Base-by-base conservation (phyloP, 208 protist genomes). In the Acanthamoeba triangularis region DNA sequence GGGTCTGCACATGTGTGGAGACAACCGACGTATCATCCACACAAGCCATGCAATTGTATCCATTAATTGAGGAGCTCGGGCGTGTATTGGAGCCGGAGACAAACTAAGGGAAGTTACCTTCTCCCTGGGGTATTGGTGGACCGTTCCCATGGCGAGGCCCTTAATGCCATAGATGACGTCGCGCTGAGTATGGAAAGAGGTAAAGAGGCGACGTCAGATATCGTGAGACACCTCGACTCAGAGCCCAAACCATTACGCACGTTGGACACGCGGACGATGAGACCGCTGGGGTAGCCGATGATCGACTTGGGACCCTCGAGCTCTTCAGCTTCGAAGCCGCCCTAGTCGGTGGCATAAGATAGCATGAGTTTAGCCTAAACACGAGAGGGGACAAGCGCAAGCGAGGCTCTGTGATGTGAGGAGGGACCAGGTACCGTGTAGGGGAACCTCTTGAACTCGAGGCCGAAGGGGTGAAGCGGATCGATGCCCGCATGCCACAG, bases 391-490 rank as follows among this genome's bases (percentile, higher is more conserved):
- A 61, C 56, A 2, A 28, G 56, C 3, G 56, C 56, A 30, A 30
- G 25, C 6, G 20, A 23, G 3, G 13, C 61, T n/a, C n/a, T 30
- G 25, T n/a, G 28, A 5, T 67, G 61, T 23, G 28, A n/a, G 61
- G 8, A 67, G 61, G n/a, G 28, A 67, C 28, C 25, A 67, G 13
- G 61, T 67, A 67, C 61, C 20, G 20, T 56, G 18, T 59, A 85
- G 41, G 76, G 76, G 76, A 85, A 85, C 28, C 11, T 28, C 76
- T 85, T 85, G 76, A 85, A 85, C 47, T 85, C 76, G 28, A 59
- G 47, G 76, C 44, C 76, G 47, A 28, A 35, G 1, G 47, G 76
- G 47, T 59, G 76, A 33, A 85, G 37, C 37, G 76, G 76, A 16
- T 85, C 76, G 47, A 85, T 85, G 44, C 25, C 47, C 41, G 47